phyloP scores from a whole-genome alignment of 768 basidiomycete genomes.

The Auriscalpium orientale region DNA sequence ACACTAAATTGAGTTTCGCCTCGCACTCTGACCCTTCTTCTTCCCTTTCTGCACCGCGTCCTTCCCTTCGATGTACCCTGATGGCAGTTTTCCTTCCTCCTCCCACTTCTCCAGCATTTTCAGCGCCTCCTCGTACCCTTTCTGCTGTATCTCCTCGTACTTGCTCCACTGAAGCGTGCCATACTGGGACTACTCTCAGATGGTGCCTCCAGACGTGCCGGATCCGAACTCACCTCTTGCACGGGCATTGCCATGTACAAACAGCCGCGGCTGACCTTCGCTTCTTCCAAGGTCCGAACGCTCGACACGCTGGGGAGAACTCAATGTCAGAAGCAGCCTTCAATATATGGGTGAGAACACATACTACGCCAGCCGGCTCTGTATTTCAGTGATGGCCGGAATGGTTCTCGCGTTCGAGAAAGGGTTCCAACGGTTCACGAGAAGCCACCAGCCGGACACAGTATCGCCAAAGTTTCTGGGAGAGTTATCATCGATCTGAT shows the following conservation, averaged over 20 bases:
- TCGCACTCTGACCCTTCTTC: conserved; percentile 67
- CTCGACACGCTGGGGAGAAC: conserved; percentile 70
- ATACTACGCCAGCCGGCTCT: conserved; percentile 90
- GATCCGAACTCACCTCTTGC: conserved; percentile 53
- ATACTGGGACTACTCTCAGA: conserved; percentile 41
- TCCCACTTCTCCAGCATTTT: conserved; percentile 71
- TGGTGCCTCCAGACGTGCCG: neutral
- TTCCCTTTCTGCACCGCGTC: conserved; percentile 37
- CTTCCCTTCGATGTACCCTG: conserved; percentile 56
- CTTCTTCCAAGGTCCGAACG: conserved; percentile 90
- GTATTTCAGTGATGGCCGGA: conserved; percentile 89
- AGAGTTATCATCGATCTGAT: conserved; percentile 85
- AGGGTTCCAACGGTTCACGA: conserved; percentile 90
- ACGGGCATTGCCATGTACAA: conserved; percentile 95
- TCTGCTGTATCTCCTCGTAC: conserved; percentile 81
- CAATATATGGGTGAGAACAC: conserved; percentile 24
- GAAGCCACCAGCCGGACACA: conserved; percentile 92
- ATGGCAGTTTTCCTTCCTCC: conserved; percentile 77
- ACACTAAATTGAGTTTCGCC: conserved; percentile 61
- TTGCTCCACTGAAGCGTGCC: conserved; percentile 87
- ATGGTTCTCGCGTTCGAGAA: conserved; percentile 72
- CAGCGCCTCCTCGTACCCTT: conserved; percentile 70
- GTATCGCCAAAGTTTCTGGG: conserved; percentile 93
- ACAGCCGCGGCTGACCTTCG: conserved; percentile 84
- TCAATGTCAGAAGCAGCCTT: conserved; percentile 6